A percentile compares a stretch with the other conserved stretches of the same genome.
Conservation (phyloP, 2,329 filamentous ascomycete genomes). For the Neofusicoccum kwambonambiense region DNA sequence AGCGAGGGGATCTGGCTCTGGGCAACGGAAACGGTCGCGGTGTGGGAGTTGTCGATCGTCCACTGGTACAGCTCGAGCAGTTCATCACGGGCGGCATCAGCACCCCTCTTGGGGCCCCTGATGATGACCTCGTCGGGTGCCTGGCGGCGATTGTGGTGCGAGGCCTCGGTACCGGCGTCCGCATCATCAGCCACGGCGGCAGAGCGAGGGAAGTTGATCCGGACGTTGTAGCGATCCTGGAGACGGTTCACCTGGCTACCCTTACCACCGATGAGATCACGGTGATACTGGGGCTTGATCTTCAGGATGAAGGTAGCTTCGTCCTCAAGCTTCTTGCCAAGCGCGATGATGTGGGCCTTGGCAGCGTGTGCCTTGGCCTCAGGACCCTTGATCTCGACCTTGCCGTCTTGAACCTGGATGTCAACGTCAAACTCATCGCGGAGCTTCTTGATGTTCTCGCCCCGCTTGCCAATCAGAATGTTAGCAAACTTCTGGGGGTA, state of each 20-base stretch:
- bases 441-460: slow-evolving; percentile 67
- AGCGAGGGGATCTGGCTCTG: slow-evolving; percentile 91
- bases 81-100: slow-evolving; percentile 88
- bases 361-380: slow-evolving; percentile 90
- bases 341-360: slow-evolving; percentile 74
- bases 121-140: slow-evolving; percentile 85
- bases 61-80: slow-evolving; percentile 86
- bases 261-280: slow-evolving; percentile 86
- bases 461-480: slow-evolving; percentile 68
- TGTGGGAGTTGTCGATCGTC: slow-evolving; percentile 81
- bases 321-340: slow-evolving; percentile 83
- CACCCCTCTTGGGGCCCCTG: slow-evolving; percentile 88
- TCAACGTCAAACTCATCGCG: slow-evolving; percentile 70
- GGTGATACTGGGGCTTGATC: slow-evolving; percentile 90
- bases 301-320: slow-evolving; percentile 85
- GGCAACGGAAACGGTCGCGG: slow-evolving; percentile 77
- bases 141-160: slow-evolving; percentile 66
- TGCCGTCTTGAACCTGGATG: slow-evolving; percentile 89
- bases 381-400: slow-evolving; percentile 92
- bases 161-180: slow-evolving; percentile 57
- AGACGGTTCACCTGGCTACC: slow-evolving; percentile 88
- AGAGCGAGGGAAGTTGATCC: slow-evolving; percentile 89
- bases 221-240: slow-evolving; percentile 88
- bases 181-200: slow-evolving; percentile 64
- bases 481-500: slow-evolving; percentile 96